These are phyloP conservation scores for Penicillium silybi DNA, from an alignment of 495 filamentous ascomycete species.

Conservation along the genomic window DNA sequence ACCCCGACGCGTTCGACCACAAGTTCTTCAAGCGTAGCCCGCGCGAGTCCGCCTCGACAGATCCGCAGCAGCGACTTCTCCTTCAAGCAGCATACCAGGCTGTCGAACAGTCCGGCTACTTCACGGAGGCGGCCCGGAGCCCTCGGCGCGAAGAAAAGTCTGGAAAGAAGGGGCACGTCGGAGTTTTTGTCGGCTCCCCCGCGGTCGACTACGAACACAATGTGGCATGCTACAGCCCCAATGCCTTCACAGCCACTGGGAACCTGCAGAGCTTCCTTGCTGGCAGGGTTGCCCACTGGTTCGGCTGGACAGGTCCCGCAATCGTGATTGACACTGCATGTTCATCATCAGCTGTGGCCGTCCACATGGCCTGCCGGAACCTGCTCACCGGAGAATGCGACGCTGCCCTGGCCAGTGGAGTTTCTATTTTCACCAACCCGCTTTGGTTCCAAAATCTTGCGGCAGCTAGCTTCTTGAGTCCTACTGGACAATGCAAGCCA, in stretches of 20 bases:
- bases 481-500: constrained; percentile 56
- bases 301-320: constrained; percentile 49
- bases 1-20: constrained; percentile 48
- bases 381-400: constrained; percentile 37
- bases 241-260: constrained; percentile 37
- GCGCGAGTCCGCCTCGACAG: constrained; percentile 45
- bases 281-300: constrained; percentile 38
- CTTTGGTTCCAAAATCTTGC: constrained; percentile 32
- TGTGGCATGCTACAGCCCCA: constrained; percentile 28
- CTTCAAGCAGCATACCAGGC: constrained; percentile 50
- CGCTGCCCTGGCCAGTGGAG: constrained; percentile 39
- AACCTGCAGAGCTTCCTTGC: constrained; percentile 31
- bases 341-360: constrained; percentile 39
- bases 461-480: constrained; percentile 36
- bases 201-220: constrained; percentile 39
- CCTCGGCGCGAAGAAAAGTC: neutral
- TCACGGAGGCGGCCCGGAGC: neutral
- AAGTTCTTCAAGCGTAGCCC: constrained; percentile 49
- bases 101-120: constrained; percentile 44
- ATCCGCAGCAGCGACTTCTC: constrained; percentile 49
- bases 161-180: neutral
- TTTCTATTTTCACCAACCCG: constrained; percentile 39
- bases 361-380: constrained; percentile 37
- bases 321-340: constrained; percentile 47
- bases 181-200: constrained; percentile 34